Percentiles rank a stretch among this genome's conserved stretches.
Conservation (phyloP, 2,329 filamentous ascomycete species). For the Mycosphaerella sp. region DNA sequence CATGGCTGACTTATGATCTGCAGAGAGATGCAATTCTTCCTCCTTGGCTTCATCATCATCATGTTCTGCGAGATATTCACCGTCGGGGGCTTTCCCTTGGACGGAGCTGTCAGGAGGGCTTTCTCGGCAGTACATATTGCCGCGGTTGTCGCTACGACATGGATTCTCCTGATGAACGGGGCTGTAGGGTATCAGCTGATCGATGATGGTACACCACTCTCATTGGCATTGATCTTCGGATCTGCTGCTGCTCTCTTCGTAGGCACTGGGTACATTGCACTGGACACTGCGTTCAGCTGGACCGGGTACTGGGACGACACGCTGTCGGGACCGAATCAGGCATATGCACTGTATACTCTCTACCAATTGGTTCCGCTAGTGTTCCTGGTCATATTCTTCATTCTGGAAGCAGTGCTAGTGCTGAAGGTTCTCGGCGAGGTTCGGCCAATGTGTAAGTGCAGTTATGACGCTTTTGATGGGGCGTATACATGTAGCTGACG, state of each 20-base stretch:
- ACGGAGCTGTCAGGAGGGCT: conserved; percentile 62
- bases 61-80: conserved; percentile 96
- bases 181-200: conserved; percentile 87
- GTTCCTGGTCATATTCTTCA: conserved; percentile 80
- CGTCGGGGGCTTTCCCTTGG: conserved; percentile 78
- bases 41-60: conserved; percentile 77
- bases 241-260: conserved; percentile 72
- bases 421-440: conserved; percentile 78
- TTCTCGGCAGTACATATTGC: conserved; percentile 90
- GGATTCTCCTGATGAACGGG: conserved; percentile 55
- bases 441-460: conserved; percentile 70
- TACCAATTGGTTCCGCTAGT: conserved; percentile 86
- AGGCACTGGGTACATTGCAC: conserved; percentile 89
- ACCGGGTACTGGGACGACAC: conserved; percentile 66
- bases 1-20: conserved; percentile 34
- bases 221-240: conserved; percentile 64
- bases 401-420: conserved; percentile 78
- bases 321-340: conserved; percentile 50
- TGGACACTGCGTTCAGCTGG: conserved; percentile 86
- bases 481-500: conserved; percentile 15
- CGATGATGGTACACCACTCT: conserved; percentile 85
- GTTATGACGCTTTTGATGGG: neutral
- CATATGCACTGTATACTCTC: conserved; percentile 85
- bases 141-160: conserved; percentile 78
- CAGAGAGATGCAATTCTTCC: conserved; percentile 91